phyloP scores from a whole-genome alignment of 495 filamentous ascomycete genomes.

The Melanomma pulvis-pyrius region DNA sequence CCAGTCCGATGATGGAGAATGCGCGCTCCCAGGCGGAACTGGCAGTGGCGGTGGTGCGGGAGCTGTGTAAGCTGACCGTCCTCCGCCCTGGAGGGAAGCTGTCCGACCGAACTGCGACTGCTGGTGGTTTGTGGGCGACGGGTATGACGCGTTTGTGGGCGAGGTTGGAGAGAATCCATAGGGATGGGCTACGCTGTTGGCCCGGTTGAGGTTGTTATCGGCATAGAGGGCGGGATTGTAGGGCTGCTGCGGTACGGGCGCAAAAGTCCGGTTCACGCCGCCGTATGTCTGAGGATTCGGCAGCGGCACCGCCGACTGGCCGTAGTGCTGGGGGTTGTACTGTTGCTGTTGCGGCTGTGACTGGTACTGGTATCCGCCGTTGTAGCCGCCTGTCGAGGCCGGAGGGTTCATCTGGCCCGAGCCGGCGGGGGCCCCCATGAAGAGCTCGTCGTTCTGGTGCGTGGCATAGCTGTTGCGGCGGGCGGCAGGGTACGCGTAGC shows the following conservation, averaged over 20 bases:
- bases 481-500: conserved; percentile 45
- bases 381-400: conserved; percentile 31
- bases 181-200: conserved; percentile 34
- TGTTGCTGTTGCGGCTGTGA: conserved; percentile 59
- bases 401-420: conserved; percentile 19
- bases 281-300: conserved; percentile 51
- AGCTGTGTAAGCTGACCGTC: conserved; percentile 30
- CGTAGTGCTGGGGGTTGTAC: conserved; percentile 87
- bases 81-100: conserved; percentile 24
- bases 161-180: conserved; percentile 41
- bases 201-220: conserved; percentile 31
- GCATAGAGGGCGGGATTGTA: conserved; percentile 72
- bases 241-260: conserved; percentile 55
- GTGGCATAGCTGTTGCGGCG: conserved; percentile 38
- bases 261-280: conserved; percentile 40
- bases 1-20: conserved; percentile 28
- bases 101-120: conserved; percentile 38
- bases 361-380: conserved; percentile 59
- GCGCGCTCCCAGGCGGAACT: conserved; percentile 30
- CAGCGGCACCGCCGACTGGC: conserved; percentile 60
- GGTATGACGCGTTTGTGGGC: conserved; percentile 24
- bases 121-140: conserved; percentile 34
- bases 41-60: conserved; percentile 39
- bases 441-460: conserved; percentile 48
- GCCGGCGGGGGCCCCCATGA: conserved; percentile 46